A percentile compares a stretch with the other conserved stretches of the same genome.
phyloP scores from a whole-genome alignment of 2,329 filamentous ascomycete genomes.

The Xylariales sp. region DNA sequence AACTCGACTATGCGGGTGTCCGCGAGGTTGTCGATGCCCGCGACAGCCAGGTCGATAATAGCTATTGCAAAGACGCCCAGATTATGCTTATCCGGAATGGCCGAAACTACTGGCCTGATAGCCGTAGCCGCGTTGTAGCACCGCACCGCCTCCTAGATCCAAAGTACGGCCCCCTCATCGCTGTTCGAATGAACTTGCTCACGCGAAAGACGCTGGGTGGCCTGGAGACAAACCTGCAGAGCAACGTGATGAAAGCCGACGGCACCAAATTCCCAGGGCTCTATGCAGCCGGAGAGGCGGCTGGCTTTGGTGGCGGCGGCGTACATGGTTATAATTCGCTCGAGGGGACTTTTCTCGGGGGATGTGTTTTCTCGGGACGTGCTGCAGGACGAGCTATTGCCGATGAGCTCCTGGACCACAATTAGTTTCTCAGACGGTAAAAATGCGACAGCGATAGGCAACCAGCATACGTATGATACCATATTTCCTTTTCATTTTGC shows the following conservation, averaged over 20 bases:
- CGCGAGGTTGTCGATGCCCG: conserved; percentile 62
- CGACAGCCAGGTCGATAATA: conserved; percentile 67
- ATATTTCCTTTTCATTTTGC: too few species aligned
- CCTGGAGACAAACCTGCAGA: conserved; percentile 68
- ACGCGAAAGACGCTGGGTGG: conserved; percentile 71
- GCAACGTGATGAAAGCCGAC: conserved; percentile 63
- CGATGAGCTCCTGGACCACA: conserved; percentile 54
- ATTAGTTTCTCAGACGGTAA: not conserved
- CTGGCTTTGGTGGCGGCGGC: conserved; percentile 71
- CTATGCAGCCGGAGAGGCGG: conserved; percentile 70
- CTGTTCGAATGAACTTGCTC: conserved; percentile 69
- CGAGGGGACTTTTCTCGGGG: conserved; percentile 71
- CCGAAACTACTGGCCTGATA: conserved; percentile 66
- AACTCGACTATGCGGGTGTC: conserved; percentile 59
- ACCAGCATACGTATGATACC: not conserved
- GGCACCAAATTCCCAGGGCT: conserved; percentile 64
- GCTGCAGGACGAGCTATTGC: conserved; percentile 67
- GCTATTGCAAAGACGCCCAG: conserved; percentile 70
- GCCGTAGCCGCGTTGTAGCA: conserved; percentile 61
- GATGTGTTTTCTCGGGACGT: conserved; percentile 71
- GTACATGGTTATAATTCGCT: conserved; percentile 72
- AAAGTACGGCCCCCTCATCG: conserved; percentile 68
- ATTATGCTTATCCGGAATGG: conserved; percentile 71
- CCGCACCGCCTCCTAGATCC: conserved; percentile 67
- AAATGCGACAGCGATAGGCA: not conserved